A percentile compares a stretch with the other conserved stretches of the same genome.
phyloP scores from a whole-genome alignment of 345 rosid species.

The Lepidium sativum region DNA sequence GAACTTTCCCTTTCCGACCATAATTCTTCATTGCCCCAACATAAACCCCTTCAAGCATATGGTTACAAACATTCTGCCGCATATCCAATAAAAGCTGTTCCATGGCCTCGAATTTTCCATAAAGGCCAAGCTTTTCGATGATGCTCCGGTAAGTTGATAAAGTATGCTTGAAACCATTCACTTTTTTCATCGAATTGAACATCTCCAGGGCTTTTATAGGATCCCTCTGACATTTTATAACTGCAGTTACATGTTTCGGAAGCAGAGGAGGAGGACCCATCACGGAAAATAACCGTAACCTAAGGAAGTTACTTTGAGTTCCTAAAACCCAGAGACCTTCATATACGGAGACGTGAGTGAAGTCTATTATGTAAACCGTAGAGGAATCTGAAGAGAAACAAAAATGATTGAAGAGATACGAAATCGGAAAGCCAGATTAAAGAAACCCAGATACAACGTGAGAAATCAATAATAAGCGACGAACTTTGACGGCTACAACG shows the following conservation, averaged over 20 bases:
- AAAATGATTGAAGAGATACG: too few relatives aligned
- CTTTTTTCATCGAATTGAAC: conserved; percentile 65
- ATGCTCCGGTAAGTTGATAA: conserved; percentile 60
- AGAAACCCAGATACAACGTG: neutral
- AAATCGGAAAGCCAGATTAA: too few relatives aligned
- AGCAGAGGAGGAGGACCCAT: conserved; percentile 55
- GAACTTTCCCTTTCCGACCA: conserved; percentile 72
- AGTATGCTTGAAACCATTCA: conserved; percentile 64
- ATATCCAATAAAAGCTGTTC: conserved; percentile 47
- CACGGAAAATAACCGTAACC: conserved; percentile 11
- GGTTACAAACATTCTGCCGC: conserved; percentile 40
- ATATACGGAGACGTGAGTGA: neutral
- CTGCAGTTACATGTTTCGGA: conserved; percentile 74
- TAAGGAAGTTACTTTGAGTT: neutral
- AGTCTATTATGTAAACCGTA: too few relatives aligned
- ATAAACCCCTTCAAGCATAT: conserved; percentile 71
- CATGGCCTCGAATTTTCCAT: conserved; percentile 75
- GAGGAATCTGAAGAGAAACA: too few relatives aligned
- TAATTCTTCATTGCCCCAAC: conserved; percentile 60
- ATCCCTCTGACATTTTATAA: conserved; percentile 61
- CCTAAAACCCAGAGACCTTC: conserved; percentile 14
- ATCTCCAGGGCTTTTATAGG: conserved; percentile 62
- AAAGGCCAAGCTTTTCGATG: conserved; percentile 65
- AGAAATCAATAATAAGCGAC: neutral
- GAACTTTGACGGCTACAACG: neutral